Base-by-base conservation (phyloP, 2,329 filamentous ascomycete genomes). In the Fusarium sp. region DNA sequence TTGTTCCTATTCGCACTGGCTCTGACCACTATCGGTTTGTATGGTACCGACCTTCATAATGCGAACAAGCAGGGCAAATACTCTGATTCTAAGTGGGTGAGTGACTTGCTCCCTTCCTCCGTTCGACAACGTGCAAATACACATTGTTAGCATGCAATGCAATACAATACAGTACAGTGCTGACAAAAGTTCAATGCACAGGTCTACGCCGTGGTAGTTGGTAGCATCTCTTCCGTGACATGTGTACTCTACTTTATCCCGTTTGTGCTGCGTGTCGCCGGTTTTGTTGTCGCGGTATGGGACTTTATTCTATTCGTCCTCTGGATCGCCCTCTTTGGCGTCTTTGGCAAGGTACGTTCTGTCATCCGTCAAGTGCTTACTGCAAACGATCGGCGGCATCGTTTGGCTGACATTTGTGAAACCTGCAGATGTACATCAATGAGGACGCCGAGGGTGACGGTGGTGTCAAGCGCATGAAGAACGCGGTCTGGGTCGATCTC, bases 401-500 rank as follows among this genome's bases (percentile, higher is more conserved):
- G 62, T 66, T 69, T 58, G 63, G 69, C 69, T 73, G 45, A 66
- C 54, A 33, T 21, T 21, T 37, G 63, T 72, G 46, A 58, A 48
- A 41, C 45, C 25, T 33, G 37, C 69, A 86, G 82, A 83, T 95
- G 86, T 97, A 92, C 84, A 92, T 97, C 78, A 82, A 88, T 60
- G 90, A 91, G 76, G 80, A 94, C 65, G 80, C 91, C 0, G 85
- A 92, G 79, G 90, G 90, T 19, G 87, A 93, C 78, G 76, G 77
- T 44, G 90, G 87, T 55, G 87, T 95, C 63, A 83, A 85, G 73
- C 88, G 93, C 63, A 97, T 97, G 94, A 94, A 94, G 84, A 90
- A 91, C 78, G 93, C 94, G 10, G 93, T 96, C 21, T 97, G 93
- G 93, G 86, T 97, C 49, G 92, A 95, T 80, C 81, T 97, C 56